Percentiles rank a stretch among this genome's conserved stretches.
These are phyloP conservation scores for Eremochloa ophiuroides DNA, from an alignment of 176 grass and related monocot species.

Conservation along the genomic window DNA sequence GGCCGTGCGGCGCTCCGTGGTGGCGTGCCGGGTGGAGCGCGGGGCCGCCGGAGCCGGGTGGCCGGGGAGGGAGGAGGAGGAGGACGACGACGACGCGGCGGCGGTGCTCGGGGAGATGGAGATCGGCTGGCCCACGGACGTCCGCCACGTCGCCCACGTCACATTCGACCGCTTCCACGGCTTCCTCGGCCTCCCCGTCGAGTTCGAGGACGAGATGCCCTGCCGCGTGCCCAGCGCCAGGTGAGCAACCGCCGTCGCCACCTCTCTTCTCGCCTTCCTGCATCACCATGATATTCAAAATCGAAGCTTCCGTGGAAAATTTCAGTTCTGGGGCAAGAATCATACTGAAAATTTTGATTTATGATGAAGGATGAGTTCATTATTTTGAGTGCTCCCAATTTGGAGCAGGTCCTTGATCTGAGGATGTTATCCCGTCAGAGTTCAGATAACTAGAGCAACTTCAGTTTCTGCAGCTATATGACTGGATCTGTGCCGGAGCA, in stretches of 20 bases:
- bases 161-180: slow-evolving; percentile 95
- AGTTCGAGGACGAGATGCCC: slow-evolving; percentile 89
- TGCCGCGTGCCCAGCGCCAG: slow-evolving; percentile 79
- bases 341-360: neutral
- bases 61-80: neutral
- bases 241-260: slow-evolving; percentile 3
- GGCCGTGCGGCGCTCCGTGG: slow-evolving; percentile 72
- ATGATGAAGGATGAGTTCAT: neutral
- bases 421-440: neutral
- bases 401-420: neutral
- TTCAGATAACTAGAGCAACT: neutral
- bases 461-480: neutral
- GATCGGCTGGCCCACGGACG: slow-evolving; percentile 82
- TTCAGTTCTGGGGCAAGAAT: neutral
- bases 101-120: slow-evolving; percentile 48
- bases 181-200: slow-evolving; percentile 81
- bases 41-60: neutral
- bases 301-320: neutral
- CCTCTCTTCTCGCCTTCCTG: neutral
- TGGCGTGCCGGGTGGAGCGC: slow-evolving; percentile 66
- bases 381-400: neutral
- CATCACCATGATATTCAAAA: slow-evolving; percentile 7
- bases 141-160: slow-evolving; percentile 81
- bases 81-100: neutral
- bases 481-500: neutral